Evolutionary conservation across 495 filamentous ascomycete genomes (phyloP).

Genomic region (Schizothecium vesticola): DNA sequence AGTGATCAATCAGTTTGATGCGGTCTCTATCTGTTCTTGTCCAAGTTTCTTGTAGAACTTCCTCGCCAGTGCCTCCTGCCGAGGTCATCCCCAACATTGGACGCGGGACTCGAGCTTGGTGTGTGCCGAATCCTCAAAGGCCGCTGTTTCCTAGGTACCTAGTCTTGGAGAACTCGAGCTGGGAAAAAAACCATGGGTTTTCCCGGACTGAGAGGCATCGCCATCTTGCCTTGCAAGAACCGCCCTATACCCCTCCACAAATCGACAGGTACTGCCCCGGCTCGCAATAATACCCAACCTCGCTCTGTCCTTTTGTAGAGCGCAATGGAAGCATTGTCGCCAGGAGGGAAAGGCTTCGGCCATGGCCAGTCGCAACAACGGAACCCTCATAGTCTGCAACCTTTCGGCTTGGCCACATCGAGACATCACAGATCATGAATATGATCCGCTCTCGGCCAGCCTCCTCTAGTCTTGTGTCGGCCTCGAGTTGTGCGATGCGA

Average conservation of each 20-base stretch:
- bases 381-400: background rate
- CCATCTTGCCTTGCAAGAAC: background rate
- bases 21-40: no score
- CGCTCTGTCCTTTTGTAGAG: background rate
- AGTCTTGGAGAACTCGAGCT: no score
- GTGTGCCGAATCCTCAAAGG: no score
- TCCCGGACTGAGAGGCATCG: background rate
- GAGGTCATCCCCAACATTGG: background rate
- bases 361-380: background rate
- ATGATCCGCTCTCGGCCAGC: no score
- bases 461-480: no score
- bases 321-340: background rate
- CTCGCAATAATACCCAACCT: background rate
- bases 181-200: no score
- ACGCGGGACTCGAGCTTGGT: background rate
- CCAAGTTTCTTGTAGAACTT: background rate
- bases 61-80: background rate
- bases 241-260: background rate
- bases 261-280: background rate
- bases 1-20: no score
- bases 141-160: no score
- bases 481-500: no score
- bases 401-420: no score
- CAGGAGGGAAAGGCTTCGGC: background rate
- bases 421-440: background rate